A percentile compares a stretch with the other conserved stretches of the same genome.
Conservation (phyloP, 441 rosid genomes). For the Breynia disticha region DNA sequence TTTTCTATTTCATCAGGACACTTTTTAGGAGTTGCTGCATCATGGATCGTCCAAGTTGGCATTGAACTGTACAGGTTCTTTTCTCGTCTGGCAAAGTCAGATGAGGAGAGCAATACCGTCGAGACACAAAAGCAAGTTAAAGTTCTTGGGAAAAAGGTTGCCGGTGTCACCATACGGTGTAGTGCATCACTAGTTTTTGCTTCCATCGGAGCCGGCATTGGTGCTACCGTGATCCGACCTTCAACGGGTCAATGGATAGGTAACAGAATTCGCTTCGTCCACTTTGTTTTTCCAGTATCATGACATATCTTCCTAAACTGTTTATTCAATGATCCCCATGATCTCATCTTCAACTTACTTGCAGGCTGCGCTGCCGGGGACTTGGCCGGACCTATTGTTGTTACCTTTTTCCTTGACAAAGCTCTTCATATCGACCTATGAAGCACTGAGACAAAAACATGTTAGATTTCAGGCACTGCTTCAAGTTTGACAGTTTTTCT, state of each 20-base stretch:
- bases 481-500: conserved; percentile 2
- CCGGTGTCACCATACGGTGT: conserved; percentile 57
- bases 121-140: conserved; percentile 36
- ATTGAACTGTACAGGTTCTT: conserved; percentile 65
- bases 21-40: conserved; percentile 67
- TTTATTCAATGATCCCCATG: neutral
- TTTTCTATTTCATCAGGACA: conserved; percentile 50
- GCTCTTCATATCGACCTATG: conserved; percentile 43
- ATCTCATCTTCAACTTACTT: conserved; percentile 6
- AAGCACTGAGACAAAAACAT: conserved; percentile 6
- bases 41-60: conserved; percentile 85
- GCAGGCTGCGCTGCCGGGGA: conserved; percentile 84
- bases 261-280: conserved; percentile 21
- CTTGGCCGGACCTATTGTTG: conserved; percentile 63
- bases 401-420: conserved; percentile 61
- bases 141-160: conserved; percentile 62
- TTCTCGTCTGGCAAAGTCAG: conserved; percentile 23
- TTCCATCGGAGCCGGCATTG: conserved; percentile 81
- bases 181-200: conserved; percentile 74
- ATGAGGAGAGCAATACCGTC: conserved; percentile 28
- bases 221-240: conserved; percentile 65
- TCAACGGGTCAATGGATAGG: conserved; percentile 91
- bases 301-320: neutral
- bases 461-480: conserved; percentile 3
- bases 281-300: neutral